Evolutionary conservation across 805 yeast species (phyloP).

Genomic region (Lipomyces orientalis): DNA sequence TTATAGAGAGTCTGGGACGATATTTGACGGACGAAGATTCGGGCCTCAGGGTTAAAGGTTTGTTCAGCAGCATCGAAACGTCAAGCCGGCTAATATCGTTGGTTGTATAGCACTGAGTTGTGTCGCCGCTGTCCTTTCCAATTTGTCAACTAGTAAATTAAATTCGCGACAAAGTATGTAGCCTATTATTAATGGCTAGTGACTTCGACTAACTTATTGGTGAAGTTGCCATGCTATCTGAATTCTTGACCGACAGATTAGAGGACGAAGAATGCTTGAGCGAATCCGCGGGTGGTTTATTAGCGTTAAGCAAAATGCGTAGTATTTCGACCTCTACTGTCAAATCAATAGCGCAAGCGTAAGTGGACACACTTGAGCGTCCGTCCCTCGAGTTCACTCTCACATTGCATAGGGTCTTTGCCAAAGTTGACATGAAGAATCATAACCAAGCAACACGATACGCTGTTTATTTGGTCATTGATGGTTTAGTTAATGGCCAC

Average conservation of each 20-base stretch:
- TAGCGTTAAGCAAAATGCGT: constrained; percentile 58
- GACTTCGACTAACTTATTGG: background rate
- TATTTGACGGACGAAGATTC: constrained; percentile 66
- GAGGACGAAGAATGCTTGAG: constrained; percentile 64
- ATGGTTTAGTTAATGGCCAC: constrained; percentile 25
- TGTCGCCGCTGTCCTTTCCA: constrained; percentile 49
- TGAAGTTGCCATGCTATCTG: constrained; percentile 44
- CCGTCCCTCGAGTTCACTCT: background rate
- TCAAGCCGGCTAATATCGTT: background rate
- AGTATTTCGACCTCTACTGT: constrained; percentile 46
- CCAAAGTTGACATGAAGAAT: constrained; percentile 43
- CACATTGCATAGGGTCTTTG: constrained; percentile 12
- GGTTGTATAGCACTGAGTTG: constrained; percentile 49
- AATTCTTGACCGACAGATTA: constrained; percentile 68
- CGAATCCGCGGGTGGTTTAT: constrained; percentile 61
- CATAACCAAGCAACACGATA: constrained; percentile 53
- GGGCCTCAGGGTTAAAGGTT: constrained; percentile 53
- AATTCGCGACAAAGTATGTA: constrained; percentile 46
- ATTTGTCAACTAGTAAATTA: constrained; percentile 45
- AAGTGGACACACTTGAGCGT: background rate
- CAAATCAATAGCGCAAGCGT: constrained; percentile 48
- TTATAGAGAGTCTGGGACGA: constrained; percentile 66
- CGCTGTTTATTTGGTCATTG: constrained; percentile 59
- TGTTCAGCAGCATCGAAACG: background rate
- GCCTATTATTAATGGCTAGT: background rate